These are phyloP conservation scores for Geosmithia putterillii DNA, from an alignment of 2,329 filamentous ascomycete genomes.

Conservation along the genomic window DNA sequence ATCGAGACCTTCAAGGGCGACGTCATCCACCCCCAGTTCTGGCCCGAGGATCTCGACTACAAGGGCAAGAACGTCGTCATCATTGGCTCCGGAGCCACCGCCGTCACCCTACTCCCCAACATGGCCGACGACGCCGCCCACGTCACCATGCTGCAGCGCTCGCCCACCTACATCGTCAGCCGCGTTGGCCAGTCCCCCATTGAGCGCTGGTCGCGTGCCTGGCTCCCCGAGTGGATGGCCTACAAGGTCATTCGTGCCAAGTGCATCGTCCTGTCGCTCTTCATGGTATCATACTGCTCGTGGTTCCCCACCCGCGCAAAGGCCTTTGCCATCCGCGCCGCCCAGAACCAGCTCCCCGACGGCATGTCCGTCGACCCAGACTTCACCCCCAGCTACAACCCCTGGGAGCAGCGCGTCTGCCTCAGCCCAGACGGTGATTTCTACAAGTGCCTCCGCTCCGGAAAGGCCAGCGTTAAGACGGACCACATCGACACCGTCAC, in stretches of 20 bases:
- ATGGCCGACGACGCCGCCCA: conserved; percentile 42
- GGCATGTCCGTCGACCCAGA: conserved; percentile 37
- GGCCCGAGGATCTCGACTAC: conserved; percentile 56
- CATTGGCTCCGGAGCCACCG: conserved; percentile 56
- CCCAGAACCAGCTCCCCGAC: conserved; percentile 32
- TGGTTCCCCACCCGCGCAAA: conserved; percentile 33
- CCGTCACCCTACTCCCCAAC: conserved; percentile 51
- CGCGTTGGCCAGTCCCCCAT: conserved; percentile 29
- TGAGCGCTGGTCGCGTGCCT: conserved; percentile 18
- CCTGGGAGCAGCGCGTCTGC: conserved; percentile 60
- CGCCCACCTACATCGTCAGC: conserved; percentile 48
- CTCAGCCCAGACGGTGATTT: conserved; percentile 35
- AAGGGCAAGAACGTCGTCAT: conserved; percentile 50
- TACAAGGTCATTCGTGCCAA: conserved; percentile 25
- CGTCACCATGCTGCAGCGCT: conserved; percentile 60
- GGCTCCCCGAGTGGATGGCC: conserved; percentile 29
- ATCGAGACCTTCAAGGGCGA: conserved; percentile 22
- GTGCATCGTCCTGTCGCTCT: conserved; percentile 25
- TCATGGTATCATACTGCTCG: conserved; percentile 25
- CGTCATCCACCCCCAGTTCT: conserved; percentile 61
- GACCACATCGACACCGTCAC: conserved; percentile 33
- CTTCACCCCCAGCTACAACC: conserved; percentile 41
- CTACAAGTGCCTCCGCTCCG: conserved; percentile 23
- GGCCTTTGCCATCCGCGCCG: conserved; percentile 25
- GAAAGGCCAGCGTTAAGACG: conserved; percentile 28